Evolutionary conservation across 495 filamentous ascomycete species (phyloP), one percentile per base, ranked within the genome.

Genomic region (Neurospora intermedia): DNA sequence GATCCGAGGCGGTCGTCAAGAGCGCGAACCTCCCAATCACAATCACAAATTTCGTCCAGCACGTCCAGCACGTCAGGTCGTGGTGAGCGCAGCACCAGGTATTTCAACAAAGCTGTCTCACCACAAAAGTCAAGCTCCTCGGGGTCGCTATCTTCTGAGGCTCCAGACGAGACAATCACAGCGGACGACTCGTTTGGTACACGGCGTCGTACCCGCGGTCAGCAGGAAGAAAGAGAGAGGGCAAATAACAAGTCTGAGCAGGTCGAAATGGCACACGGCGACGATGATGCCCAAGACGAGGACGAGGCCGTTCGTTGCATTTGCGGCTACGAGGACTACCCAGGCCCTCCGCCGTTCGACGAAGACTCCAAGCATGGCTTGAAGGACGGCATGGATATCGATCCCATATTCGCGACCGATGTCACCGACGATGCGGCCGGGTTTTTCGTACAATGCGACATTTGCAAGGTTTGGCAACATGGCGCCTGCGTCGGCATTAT

Each of bases 401-500:
- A 88, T 71, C 81, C 83, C 27, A 84, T 89, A 74, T 88, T 90
- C 74, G 84, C 89, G 71, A 91, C 94, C 77, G 85, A 90, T 70
- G 82, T 93, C 69, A 88, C 90, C 39, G 94, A 98, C 77, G 95
- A 97, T 69, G 85, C 92, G 69, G 95, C 96, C 45, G 94, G 95
- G 18, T 91, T 98, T 81, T 99, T 97, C 81, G 94, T 99, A 74
- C 96, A 98, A 84, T 99, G 96, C 88, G 96, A 99, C 81, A 85
- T 89, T 69, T 99, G 96, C 83, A 96, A 97, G 80, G 96, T 98
- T 71, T 99, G 96, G 96, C 96, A 99, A 79, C 96, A 99, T 78
- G 96, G 96, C 79, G 94, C 93, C 72, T 99, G 96, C 82, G 96
- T 99, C 70, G 96, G 96, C 45, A 97, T 99, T 76, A 94, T 94